Percentiles rank a stretch among this genome's conserved stretches.
phyloP scores from a whole-genome alignment of 305 asterid genomes.

The Striga hermonthica region DNA sequence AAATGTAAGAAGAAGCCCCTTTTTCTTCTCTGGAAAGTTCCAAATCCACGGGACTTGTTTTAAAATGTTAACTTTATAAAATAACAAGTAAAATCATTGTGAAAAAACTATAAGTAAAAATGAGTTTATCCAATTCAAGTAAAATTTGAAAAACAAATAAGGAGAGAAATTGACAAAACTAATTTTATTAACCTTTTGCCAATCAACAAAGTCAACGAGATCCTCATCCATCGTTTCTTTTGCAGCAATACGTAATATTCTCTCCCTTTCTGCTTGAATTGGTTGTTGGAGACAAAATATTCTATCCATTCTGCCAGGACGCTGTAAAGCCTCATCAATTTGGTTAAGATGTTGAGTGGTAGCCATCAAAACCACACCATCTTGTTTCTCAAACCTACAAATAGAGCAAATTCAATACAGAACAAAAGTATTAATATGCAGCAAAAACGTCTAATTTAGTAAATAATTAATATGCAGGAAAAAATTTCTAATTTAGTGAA shows the following conservation, averaged over 20 bases:
- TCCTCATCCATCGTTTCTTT: slow-evolving; percentile 92
- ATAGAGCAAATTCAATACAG: slow-evolving; percentile 29
- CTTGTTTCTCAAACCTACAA: slow-evolving; percentile 94
- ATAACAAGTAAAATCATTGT: slow-evolving; percentile 13
- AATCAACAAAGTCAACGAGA: slow-evolving; percentile 76
- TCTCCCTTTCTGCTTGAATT: slow-evolving; percentile 84
- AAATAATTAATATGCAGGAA: no score
- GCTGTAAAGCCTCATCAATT: slow-evolving; percentile 89
- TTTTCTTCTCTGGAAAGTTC: not conserved
- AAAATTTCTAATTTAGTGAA: no score
- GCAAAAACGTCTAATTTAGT: slow-evolving; percentile 2
- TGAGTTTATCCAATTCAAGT: slow-evolving; percentile 12
- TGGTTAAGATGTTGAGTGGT: slow-evolving; percentile 88
- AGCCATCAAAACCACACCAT: slow-evolving; percentile 98
- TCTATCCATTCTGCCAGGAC: slow-evolving; percentile 99
- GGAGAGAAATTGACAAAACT: slow-evolving; percentile 18
- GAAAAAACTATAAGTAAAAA: slow-evolving; percentile 12
- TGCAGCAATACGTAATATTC: slow-evolving; percentile 68
- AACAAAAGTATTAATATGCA: slow-evolving; percentile 2
- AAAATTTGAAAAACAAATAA: slow-evolving; percentile 13
- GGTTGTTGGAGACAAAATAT: slow-evolving; percentile 90
- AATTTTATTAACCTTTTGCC: slow-evolving; percentile 68
- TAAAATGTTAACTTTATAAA: not conserved
- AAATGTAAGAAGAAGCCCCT: slow-evolving; percentile 5
- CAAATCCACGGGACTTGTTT: not conserved